Base-by-base conservation (phyloP, 371 early-diverging fungal genomes). In the Apophysomyces elegans region DNA sequence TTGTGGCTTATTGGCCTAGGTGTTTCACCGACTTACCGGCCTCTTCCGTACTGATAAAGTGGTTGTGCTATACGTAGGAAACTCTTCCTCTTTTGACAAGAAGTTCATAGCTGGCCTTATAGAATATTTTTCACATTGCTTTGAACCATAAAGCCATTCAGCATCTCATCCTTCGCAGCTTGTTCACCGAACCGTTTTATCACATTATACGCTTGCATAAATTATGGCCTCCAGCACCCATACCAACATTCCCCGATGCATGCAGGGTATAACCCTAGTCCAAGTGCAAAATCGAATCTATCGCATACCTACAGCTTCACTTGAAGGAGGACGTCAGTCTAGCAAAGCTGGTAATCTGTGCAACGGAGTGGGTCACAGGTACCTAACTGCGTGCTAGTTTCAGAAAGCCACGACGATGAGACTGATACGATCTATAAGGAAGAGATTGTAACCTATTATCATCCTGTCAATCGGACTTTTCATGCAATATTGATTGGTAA, bases 401-500 rank as follows among this genome's bases (percentile, higher is more conserved):
- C 38, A 26, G 43, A 60, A 7, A 43, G 41, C 43, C 12, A 44
- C 13, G 38, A 44, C 26, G 59, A 62, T 37, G 69, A 56, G 3
- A 58, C 56, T 37, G 47, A 39, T 11, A 69, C 66, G 5, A 65
- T 71, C 14, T 69, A 67, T 39, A 69, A 70, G 5, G 72, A 75
- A 47, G 70, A 72, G 14, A 67, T 75, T 36, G 44, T 75, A 14
- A 72, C 73, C 0, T 43, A 66, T 45, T 58, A 71, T 35, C 73
- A 78, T 56, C 69, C 73, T 8, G 78, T 78, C 3, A 64, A 69
- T n/a, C 60, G 68, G 1, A 62, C 61, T 11, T 71, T 65, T 45
- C 75, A 73, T 61, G 73, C 73, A 7, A 39, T 67, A 37, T 37
- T 78, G 6, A 71, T 78, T 47, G 77, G 77, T 68, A 66, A 54